Evolutionary conservation across 768 basidiomycete genomes (phyloP).

Genomic region (Rhodotorula sphaerocarpa): DNA sequence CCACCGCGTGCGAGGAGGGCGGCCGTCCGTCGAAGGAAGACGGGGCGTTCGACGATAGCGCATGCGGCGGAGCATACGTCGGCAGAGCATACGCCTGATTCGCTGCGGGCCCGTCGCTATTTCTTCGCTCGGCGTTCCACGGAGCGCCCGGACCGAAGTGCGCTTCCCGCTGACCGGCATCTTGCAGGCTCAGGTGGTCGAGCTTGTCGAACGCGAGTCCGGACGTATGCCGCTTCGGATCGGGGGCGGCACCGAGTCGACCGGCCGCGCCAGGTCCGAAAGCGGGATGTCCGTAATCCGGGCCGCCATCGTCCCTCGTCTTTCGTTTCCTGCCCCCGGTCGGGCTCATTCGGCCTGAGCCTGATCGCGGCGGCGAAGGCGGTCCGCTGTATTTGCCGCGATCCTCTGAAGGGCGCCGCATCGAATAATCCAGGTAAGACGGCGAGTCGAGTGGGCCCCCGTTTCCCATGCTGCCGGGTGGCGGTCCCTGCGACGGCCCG

Average conservation of each 20-base stretch:
- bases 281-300: background rate
- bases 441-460: conserved; percentile 44
- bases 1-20: too few relatives aligned
- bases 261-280: background rate
- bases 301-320: conserved; percentile 11
- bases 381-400: conserved; percentile 40
- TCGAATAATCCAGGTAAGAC: conserved; percentile 59
- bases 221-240: conserved; percentile 18
- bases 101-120: conserved; percentile 4
- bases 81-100: background rate
- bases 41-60: background rate
- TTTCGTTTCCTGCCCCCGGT: conserved; percentile 30
- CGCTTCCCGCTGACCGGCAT: conserved; percentile 17
- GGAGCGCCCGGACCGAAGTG: background rate
- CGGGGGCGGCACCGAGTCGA: background rate
- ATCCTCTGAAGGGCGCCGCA: conserved; percentile 65
- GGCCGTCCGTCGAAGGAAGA: too few relatives aligned
- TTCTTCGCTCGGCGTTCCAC: conserved; percentile 32
- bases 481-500: conserved; percentile 26
- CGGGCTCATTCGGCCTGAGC: background rate
- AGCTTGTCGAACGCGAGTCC: conserved; percentile 26
- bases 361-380: background rate
- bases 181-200: conserved; percentile 8
- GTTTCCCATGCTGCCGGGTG: background rate
- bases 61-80: background rate